Evolutionary conservation across 495 filamentous ascomycete genomes (phyloP), one percentile per base, ranked within the genome.

Genomic region (Lophiotrema nucula): DNA sequence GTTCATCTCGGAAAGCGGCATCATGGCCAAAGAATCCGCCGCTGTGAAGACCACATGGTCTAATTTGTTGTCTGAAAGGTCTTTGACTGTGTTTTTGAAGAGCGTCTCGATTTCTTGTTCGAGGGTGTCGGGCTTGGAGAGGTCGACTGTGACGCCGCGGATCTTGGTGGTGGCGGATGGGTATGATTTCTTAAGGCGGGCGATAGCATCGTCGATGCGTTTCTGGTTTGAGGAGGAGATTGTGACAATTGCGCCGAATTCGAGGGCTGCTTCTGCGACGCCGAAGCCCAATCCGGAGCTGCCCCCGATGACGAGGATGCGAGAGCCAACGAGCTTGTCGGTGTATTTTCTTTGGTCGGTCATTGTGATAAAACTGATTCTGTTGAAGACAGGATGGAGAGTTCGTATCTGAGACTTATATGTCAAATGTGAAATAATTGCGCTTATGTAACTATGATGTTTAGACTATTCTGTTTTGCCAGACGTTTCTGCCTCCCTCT

Each of bases 31-130:
- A 3, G 70, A 37, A 45, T 70, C 70, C 33, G 60, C 71, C 8
- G 71, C 71, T 3, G 71, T 73, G 66, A 63, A 62, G 23, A 74
- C 58, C 18, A 72, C 59, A 46, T 74, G 72, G 44, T 74, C 67
- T 16, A 72, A 38, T 31, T 67, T 67, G 31, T 48, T 33, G 25
- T 21, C 42, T 6, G 4, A 33, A 12, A 52, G 39, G 19, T 27
- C n/a, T 19, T 19, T n/a, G 10, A 52, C 42, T 13, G 56, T 53
- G n/a, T 41, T 37, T 19, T 72, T 55, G 53, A 74, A 60, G 19
- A 72, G 58, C 4, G n/a, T 31, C n/a, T 46, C 50, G 47, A 72
- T 33, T 28, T 66, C 66, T 0, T 38, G 21, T 10, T 72, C 71
- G 18, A 73, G 51, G 2, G 58, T 70, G 3, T 19, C 44, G 4